Base-by-base conservation (phyloP, 2,329 filamentous ascomycete species). In the Fusarium sublunatum region DNA sequence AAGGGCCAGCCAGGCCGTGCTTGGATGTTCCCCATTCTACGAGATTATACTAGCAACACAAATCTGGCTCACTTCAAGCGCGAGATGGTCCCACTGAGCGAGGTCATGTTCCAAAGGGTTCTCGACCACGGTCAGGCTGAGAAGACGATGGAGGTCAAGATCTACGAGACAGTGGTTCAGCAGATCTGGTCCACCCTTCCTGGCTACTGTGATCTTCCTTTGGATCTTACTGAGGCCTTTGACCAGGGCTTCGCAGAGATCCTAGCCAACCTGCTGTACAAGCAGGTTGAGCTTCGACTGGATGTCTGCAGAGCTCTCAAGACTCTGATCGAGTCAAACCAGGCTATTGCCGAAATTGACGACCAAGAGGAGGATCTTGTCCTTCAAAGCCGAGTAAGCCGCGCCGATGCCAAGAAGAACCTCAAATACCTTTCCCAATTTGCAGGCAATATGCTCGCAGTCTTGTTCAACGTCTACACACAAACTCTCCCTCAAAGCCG, bases 381-480 rank as follows among this genome's bases (percentile, higher is more conserved):
- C 32, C 82, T 92, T 11, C 91, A 94, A 73, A 90, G 90, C 70
- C 85, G 93, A 45, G 86, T 97, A 12, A 88, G 90, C 5, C 93
- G 90, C 73, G 85, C 82, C 5, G 83, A 88, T 35, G 94, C 95
- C 0, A 81, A 87, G 74, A 88, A 89, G 76, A 97, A 97, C 73
- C 79, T 98, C 35, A 81, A 87, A n/a, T 89, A 96, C 74, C 82
- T 99, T 11, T 88, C 91, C 13, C 81, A 81, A 1, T 93, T 95
- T 72, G 85, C 94, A 1, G 90, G 90, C 59, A 98, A 98, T 71
- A 86, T 99, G 78, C 86, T 99, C 38, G 93, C 95, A 7, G 94
- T 98, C 1, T 81, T 99, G n/a, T 98, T 99, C 83, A 99, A 99
- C 74, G 94, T 99, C 40, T 99, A 99, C 79, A 97, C 91, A 64